Percentiles rank a stretch among this genome's conserved stretches.
Evolutionary conservation across 257 asterid species (phyloP).

Genomic region (Thymus quinquecostatus): DNA sequence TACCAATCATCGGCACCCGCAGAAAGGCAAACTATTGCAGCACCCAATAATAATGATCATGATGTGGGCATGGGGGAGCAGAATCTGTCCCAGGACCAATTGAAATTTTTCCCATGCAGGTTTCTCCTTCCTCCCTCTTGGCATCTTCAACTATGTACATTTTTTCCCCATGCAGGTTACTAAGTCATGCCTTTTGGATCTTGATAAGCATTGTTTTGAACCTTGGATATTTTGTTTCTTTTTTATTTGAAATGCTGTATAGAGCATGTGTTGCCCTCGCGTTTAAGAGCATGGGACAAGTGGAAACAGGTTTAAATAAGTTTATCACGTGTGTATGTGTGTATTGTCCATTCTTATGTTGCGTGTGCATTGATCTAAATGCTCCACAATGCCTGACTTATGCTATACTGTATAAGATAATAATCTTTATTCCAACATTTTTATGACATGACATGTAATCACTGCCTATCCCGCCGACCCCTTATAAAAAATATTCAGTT

Average conservation of each 20-base stretch:
- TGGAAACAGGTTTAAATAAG: constrained; percentile 4
- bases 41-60: constrained; percentile 41
- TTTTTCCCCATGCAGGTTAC: background rate
- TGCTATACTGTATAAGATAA: background rate
- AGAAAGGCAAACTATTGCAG: constrained; percentile 44
- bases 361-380: constrained; percentile 13
- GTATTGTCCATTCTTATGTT: background rate
- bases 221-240: constrained; percentile 6
- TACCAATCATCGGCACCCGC: constrained; percentile 43
- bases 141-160: constrained; percentile 20
- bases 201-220: background rate
- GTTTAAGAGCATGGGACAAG: constrained; percentile 20
- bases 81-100: constrained; percentile 42
- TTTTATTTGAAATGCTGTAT: background rate
- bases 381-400: constrained; percentile 11
- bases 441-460: background rate
- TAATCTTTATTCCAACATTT: constrained; percentile 9
- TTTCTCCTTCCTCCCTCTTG: constrained; percentile 34
- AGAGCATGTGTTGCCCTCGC: background rate
- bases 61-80: constrained; percentile 36
- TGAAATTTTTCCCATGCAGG: constrained; percentile 59
- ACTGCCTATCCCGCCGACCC: background rate
- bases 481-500: background rate
- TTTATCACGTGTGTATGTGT: background rate
- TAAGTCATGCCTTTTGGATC: constrained; percentile 23